Evolutionary conservation across 2,329 filamentous ascomycete genomes (phyloP), one percentile per base, ranked within the genome.

Genomic region (Fusarium protoensiforme): DNA sequence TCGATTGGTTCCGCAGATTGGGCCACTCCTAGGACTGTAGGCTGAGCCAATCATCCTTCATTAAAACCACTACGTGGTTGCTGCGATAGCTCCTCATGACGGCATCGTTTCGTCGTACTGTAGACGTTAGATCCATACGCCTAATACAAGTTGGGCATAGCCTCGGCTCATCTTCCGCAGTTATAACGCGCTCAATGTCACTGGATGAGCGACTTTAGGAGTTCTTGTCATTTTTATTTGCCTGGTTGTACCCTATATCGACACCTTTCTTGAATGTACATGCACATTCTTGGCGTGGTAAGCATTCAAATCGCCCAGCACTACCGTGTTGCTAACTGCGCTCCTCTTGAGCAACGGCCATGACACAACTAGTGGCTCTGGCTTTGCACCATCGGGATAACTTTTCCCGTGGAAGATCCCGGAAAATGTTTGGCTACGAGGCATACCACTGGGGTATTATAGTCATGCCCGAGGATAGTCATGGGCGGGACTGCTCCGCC

Each of bases 401-500:
- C 35, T 74, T 79, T 59, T 82, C 80, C 35, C 62, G 27, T 2
- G 79, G 75, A 27, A 68, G 72, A 20, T 61, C 63, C 8, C 69
- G 80, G 20, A 29, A 65, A 46, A 56, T 67, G 24, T 77, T 81
- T 67, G 69, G 75, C 39, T 73, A 78, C 24, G 78, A 78, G 62
- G 78, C 80, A 38, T 82, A 76, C 60, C 80, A 82, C 62, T 82
- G 80, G 81, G 74, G 64, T 11, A 76, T 82, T 20, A 46, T 80
- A 5, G 46, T 80, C 56, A 76, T 77, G 70, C 65, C 79, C 1
- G 60, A 68, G 7, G n/a, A 4, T 4, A 74, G 66, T n/a, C 33
- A 71, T 18, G 67, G 29, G 20, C 58, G 3, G 29, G 70, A 66
- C 48, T 78, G 70, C 41, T 46, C 70, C 4, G 36, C 64, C 1